Evolutionary conservation across 176 grass and related monocot genomes (phyloP), one percentile per base, ranked within the genome.

Genomic region (Aegilops bicornis): DNA sequence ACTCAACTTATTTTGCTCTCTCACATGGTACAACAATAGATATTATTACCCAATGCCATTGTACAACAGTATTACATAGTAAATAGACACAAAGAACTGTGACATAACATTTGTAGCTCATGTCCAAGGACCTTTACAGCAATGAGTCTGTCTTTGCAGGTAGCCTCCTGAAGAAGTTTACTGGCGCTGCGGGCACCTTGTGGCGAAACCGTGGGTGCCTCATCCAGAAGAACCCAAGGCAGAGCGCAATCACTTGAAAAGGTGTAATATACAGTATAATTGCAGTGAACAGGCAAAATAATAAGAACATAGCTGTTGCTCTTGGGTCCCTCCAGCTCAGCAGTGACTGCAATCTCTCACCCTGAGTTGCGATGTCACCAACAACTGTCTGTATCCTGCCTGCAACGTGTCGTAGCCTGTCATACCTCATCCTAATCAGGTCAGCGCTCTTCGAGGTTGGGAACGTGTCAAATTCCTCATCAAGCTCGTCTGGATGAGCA

Each of bases 381-480:
- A 95, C 93, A 9, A 93, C 91, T 31, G 95, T 90, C 84, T 98
- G 95, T 81, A 98, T 91, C 48, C 87, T 93, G 29, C 96, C 96
- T 13, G 96, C 96, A 14, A 98, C 87, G 35, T 79, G 78, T 6
- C 96, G 85, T 69, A 98, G 89, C 78, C 93, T 90, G 62, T 98
- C 96, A 75, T 96, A 98, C 70, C 96, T 93, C 86, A 77, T 89
- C 80, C 90, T 82, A 25, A 95, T 19, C 27, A 89, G 65, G 8
- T 98, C 96, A 30, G 82, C 24, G 73, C 69, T 84, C 84, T 47
- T 85, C 9, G 88, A 68, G 3, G 97, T 96, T 24, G 97, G 97
- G 80, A 96, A 99, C 10, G 90, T 90, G 72, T 99, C 97, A 68
- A 99, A 99, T 80, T 99, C 97, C 79, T 99, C 97, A 68, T 99